These are phyloP conservation scores for Borealophlyctis nickersoniae DNA, from an alignment of 192 early-diverging fungal genomes.

Conservation along the genomic window DNA sequence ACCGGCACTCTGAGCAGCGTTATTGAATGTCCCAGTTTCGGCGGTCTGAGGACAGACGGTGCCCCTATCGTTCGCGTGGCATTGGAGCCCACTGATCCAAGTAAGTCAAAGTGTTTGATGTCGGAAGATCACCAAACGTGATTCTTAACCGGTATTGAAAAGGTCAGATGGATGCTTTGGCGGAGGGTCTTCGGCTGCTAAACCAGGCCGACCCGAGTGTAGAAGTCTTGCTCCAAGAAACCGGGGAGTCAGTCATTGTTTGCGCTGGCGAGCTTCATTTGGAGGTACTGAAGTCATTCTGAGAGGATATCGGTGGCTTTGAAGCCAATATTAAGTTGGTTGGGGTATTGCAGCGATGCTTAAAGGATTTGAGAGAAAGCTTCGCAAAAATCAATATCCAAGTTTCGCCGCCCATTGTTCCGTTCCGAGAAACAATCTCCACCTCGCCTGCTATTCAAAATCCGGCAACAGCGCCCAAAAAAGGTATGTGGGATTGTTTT, in stretches of 20 bases:
- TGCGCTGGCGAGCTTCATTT: constrained; percentile 96
- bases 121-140: background rate
- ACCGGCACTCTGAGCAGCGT: constrained; percentile 85
- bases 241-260: constrained; percentile 95
- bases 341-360: constrained; percentile 65
- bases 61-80: constrained; percentile 97
- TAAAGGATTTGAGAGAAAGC: constrained; percentile 89
- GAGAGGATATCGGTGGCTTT: constrained; percentile 5
- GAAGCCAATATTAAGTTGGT: constrained; percentile 4
- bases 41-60: constrained; percentile 56
- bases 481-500: background rate
- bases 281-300: constrained; percentile 51
- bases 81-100: constrained; percentile 85
- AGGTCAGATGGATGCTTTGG: constrained; percentile 81
- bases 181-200: constrained; percentile 80
- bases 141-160: constrained; percentile 19
- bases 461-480: constrained; percentile 10
- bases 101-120: constrained; percentile 31
- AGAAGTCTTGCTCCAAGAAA: constrained; percentile 86
- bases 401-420: constrained; percentile 92
- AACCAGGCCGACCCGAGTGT: constrained; percentile 96
- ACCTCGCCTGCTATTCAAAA: constrained; percentile 29
- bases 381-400: constrained; percentile 94
- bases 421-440: constrained; percentile 92
- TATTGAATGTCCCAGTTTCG: constrained; percentile 73